Conservation (phyloP, 345 rosid species). For the Salix suchowensis region DNA sequence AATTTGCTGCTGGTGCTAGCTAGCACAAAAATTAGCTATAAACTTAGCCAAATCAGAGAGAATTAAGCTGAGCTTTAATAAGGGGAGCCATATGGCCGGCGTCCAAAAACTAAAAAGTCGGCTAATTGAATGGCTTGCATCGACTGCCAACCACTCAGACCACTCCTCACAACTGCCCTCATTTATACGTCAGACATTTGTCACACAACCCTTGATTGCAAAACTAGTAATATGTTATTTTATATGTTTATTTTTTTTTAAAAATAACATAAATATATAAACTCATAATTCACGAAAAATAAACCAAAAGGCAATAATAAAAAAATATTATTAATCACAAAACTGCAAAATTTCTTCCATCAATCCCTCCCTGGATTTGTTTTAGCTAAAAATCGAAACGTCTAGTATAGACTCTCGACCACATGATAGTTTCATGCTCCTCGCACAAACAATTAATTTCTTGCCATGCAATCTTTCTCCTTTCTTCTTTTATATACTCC, state of each 20-base stretch:
- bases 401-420: neutral
- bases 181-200: conserved; percentile 6
- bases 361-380: neutral
- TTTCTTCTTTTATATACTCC: conserved; percentile 27
- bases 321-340: too few species aligned
- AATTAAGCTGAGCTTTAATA: conserved; percentile 1
- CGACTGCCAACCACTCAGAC: conserved; percentile 61
- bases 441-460: conserved; percentile 14
- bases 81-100: conserved; percentile 30
- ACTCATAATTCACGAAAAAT: too few species aligned
- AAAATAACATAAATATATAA: too few species aligned
- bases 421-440: conserved; percentile 9
- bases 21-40: too few species aligned
- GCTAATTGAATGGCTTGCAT: conserved; percentile 57
- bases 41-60: neutral
- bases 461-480: conserved; percentile 18
- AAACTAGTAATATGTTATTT: too few species aligned
- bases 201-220: neutral
- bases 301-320: too few species aligned
- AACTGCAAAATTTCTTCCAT: too few species aligned
- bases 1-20: neutral
- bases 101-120: conserved; percentile 38
- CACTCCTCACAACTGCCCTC: conserved; percentile 35
- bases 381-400: neutral
- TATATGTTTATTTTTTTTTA: too few species aligned